Base-by-base conservation (phyloP, 208 protist genomes). In the Trypanosoma scelopori region DNA sequence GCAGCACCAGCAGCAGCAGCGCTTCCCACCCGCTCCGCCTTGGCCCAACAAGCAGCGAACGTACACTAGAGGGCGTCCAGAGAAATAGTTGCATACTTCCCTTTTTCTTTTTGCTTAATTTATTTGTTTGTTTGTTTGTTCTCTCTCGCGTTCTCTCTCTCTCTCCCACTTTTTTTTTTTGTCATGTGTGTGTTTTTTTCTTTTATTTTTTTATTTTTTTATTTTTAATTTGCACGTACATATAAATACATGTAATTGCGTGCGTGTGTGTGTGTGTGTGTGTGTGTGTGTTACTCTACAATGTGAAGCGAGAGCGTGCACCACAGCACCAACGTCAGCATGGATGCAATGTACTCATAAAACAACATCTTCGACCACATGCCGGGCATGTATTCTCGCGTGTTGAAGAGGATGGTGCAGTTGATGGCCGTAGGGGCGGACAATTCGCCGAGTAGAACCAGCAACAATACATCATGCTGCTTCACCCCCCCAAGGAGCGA, bases 341-440 rank as follows among this genome's bases (percentile, higher is more conserved):
- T 79, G 68, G 79, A 89, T 6, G 78, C 57, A 1, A 85, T 39
- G 71, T 94, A 92, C 74, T 90, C 84, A 43, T 85, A 87, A 47
- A 92, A 85, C 6, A 94, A 76, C 85, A 92, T 89, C 60, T 82
- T 89, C 0, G 85, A 69, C 82, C 84, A 92, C 27, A 59, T 69
- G 18, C 74, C 83, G 20, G 74, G 76, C 81, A 91, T 90, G 62
- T 82, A 94, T 27, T 84, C 72, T 13, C 63, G 60, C 0, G 69
- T 49, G 56, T 83, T 86, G 66, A 89, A 94, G 41, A 92, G 57
- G 32, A 94, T 65, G 0, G 80, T 69, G 63, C 72, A 85, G 76
- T 91, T 90, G 55, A 94, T 87, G 16, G 89, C 89, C 1, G 85
- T 84, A n/a, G 89, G 89, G 12, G 81, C 71, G 1, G 82, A 70